These are phyloP conservation scores for Colletotrichum lentis DNA, from an alignment of 2,329 filamentous ascomycete genomes.

Conservation along the genomic window DNA sequence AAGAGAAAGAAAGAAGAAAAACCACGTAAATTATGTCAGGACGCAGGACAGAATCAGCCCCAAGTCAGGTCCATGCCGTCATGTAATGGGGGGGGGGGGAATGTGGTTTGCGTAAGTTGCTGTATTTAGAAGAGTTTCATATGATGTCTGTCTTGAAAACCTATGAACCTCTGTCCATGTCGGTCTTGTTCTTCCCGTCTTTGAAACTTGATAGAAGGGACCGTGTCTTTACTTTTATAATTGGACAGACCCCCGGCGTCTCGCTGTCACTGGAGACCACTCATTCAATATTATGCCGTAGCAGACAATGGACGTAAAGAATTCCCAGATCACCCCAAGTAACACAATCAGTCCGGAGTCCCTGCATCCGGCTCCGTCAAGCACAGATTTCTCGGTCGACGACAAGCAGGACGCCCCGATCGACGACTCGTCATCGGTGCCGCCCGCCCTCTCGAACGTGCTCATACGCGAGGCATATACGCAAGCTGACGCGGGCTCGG, in stretches of 20 bases:
- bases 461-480: neutral
- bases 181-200: neutral
- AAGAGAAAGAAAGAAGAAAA: too few species aligned
- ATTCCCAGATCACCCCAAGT: neutral
- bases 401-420: constrained; percentile 8
- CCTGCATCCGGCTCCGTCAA: constrained; percentile 3
- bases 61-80: neutral
- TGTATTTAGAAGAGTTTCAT: constrained; percentile 15
- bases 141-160: constrained; percentile 1
- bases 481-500: neutral
- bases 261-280: neutral
- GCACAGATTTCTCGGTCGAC: neutral
- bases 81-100: too few species aligned
- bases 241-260: neutral
- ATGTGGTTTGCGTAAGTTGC: neutral
- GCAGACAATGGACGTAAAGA: constrained; percentile 26
- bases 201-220: neutral
- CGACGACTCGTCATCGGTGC: neutral
- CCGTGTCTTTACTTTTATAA: constrained; percentile 26
- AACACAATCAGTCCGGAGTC: constrained; percentile 24
- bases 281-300: too few species aligned
- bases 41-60: neutral
- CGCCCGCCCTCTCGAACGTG: constrained; percentile 2
- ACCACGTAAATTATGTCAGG: neutral
- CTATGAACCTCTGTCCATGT: constrained; percentile 11